These are phyloP conservation scores for Tilletia indica DNA, from an alignment of 1,284 basidiomycete species.

Conservation along the genomic window DNA sequence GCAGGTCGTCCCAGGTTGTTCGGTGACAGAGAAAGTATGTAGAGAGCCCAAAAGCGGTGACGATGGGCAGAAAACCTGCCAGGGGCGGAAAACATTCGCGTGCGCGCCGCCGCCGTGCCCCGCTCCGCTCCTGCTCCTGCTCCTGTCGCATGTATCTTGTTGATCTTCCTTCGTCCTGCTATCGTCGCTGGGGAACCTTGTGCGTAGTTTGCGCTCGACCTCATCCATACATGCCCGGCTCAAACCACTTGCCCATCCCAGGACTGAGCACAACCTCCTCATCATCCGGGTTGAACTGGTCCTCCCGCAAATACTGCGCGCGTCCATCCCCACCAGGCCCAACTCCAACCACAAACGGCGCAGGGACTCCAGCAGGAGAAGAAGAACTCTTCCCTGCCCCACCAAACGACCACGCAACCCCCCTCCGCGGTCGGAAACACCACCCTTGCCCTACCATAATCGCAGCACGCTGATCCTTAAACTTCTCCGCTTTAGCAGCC, in stretches of 20 bases:
- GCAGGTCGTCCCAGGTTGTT: no score
- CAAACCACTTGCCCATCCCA: constrained; percentile 15
- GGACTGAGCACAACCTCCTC: constrained; percentile 4
- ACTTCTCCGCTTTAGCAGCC: constrained; percentile 26
- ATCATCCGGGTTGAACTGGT: constrained; percentile 11
- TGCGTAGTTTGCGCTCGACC: not conserved
- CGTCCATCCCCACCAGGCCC: not conserved
- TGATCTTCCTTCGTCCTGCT: no score
- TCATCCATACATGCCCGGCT: not conserved
- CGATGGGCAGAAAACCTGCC: not conserved
- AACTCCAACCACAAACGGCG: not conserved
- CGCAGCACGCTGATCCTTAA: constrained; percentile 17
- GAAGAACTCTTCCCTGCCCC: no score
- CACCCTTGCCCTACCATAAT: constrained; percentile 12
- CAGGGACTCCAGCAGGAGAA: not conserved
- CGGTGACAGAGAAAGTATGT: no score
- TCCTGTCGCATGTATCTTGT: no score
- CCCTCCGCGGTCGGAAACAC: constrained; percentile 6
- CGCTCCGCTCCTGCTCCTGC: no score
- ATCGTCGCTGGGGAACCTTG: no score
- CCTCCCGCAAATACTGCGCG: not conserved
- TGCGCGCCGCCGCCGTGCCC: no score
- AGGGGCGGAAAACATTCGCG: no score
- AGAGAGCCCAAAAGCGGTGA: not conserved
- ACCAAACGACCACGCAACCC: constrained; percentile 1